A percentile compares a stretch with the other conserved stretches of the same genome.
Evolutionary conservation across 805 yeast species (phyloP).

Genomic region (Wickerhamomyces bovis): DNA sequence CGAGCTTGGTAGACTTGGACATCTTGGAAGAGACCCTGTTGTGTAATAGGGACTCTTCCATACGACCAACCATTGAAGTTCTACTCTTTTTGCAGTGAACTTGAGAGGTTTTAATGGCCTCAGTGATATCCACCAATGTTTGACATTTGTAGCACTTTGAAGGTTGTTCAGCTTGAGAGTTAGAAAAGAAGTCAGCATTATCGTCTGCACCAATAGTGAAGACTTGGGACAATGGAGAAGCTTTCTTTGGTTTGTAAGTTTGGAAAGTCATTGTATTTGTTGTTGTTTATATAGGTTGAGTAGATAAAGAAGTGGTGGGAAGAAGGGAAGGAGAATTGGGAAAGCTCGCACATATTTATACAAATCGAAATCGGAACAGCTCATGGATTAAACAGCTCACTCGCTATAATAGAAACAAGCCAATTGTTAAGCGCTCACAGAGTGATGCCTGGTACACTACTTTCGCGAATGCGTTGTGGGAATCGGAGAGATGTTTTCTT

Average conservation of each 20-base stretch:
- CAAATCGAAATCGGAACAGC: neutral
- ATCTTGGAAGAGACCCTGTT: conserved; percentile 18
- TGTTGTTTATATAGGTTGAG: too few species aligned
- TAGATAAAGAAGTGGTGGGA: neutral
- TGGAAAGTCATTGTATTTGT: neutral
- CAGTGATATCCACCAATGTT: neutral
- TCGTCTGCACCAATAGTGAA: neutral
- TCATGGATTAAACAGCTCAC: neutral
- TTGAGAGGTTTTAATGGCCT: neutral
- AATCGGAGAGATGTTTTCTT: neutral
- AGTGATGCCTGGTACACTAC: too few species aligned
- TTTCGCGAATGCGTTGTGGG: neutral
- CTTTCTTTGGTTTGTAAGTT: neutral
- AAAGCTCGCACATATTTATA: neutral
- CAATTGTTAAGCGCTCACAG: neutral
- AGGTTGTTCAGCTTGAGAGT: neutral
- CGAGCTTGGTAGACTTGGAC: conserved; percentile 22
- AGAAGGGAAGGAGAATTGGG: neutral
- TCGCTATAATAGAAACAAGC: too few species aligned
- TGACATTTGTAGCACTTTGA: neutral
- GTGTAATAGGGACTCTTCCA: conserved; percentile 20
- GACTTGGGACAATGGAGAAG: neutral
- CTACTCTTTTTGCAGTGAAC: conserved; percentile 1
- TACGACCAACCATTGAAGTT: conserved; percentile 7
- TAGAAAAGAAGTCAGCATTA: neutral